Evolutionary conservation across 441 rosid genomes (phyloP).

Genomic region (Breynia disticha): DNA sequence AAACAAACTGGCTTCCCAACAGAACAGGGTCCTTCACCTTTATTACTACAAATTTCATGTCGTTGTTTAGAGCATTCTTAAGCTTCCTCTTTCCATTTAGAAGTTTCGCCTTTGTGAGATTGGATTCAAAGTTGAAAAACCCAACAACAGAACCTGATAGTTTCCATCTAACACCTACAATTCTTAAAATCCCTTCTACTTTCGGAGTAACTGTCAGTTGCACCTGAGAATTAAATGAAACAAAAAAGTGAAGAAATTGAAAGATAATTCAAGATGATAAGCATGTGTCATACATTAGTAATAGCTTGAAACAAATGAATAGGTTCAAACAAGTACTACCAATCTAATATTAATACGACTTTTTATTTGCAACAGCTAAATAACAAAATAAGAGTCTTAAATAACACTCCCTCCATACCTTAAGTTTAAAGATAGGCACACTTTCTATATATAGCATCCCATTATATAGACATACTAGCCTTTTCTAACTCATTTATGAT

Average conservation of each 20-base stretch:
- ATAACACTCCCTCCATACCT: too few species aligned
- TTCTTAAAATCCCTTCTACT: slow-evolving; percentile 76
- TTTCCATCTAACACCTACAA: slow-evolving; percentile 93
- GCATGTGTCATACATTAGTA: neutral
- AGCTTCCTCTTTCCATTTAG: slow-evolving; percentile 44
- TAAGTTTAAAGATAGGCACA: too few species aligned
- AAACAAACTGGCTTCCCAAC: slow-evolving; percentile 4
- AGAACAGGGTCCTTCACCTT: too few species aligned
- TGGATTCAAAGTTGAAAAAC: slow-evolving; percentile 50
- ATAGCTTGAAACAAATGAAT: too few species aligned
- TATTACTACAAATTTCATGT: slow-evolving; percentile 72
- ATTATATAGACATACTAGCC: too few species aligned
- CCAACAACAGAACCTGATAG: slow-evolving; percentile 77
- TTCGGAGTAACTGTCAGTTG: slow-evolving; percentile 77
- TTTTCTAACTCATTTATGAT: too few species aligned
- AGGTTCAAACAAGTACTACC: too few species aligned
- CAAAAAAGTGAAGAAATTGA: neutral
- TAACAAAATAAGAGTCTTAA: too few species aligned
- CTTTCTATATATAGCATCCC: too few species aligned
- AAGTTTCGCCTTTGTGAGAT: slow-evolving; percentile 40
- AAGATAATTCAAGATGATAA: neutral
- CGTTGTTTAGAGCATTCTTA: slow-evolving; percentile 39
- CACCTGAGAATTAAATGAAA: slow-evolving; percentile 49
- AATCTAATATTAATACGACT: too few species aligned
- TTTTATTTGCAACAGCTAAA: neutral